A percentile compares a stretch with the other conserved stretches of the same genome.
These are phyloP conservation scores for Hyphodiscus hymeniophilus DNA, from an alignment of 495 filamentous ascomycete genomes.

Conservation along the genomic window DNA sequence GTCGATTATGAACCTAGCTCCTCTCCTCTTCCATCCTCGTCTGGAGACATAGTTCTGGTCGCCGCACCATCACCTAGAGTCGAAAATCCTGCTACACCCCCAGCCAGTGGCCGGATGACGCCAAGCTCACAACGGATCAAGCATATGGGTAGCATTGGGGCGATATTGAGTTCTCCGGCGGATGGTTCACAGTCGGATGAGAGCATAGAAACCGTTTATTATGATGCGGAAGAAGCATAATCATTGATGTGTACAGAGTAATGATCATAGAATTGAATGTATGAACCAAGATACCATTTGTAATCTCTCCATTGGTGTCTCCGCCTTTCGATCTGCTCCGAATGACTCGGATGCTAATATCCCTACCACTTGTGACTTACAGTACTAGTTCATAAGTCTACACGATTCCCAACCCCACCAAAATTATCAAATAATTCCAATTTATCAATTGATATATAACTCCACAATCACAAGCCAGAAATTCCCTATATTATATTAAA, in stretches of 20 bases:
- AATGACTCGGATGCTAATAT: neutral
- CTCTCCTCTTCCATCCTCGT: too few relatives aligned
- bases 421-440: too few relatives aligned
- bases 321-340: too few relatives aligned
- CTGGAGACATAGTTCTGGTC: slow-evolving; percentile 8
- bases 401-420: too few relatives aligned
- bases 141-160: slow-evolving; percentile 9
- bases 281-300: neutral
- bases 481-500: too few relatives aligned
- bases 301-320: too few relatives aligned
- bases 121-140: slow-evolving; percentile 10
- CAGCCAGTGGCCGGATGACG: slow-evolving; percentile 2
- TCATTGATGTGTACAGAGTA: neutral
- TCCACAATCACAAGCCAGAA: too few relatives aligned
- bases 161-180: slow-evolving; percentile 10
- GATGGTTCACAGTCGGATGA: neutral
- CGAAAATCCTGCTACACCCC: neutral
- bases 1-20: too few relatives aligned
- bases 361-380: neutral
- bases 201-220: neutral
- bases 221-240: neutral
- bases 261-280: neutral
- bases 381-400: too few relatives aligned
- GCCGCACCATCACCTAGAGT: neutral
- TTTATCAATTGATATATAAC: too few relatives aligned